Evolutionary conservation across 768 basidiomycete species (phyloP), one percentile per base, ranked within the genome.

Genomic region (Auriscalpium orientale): DNA sequence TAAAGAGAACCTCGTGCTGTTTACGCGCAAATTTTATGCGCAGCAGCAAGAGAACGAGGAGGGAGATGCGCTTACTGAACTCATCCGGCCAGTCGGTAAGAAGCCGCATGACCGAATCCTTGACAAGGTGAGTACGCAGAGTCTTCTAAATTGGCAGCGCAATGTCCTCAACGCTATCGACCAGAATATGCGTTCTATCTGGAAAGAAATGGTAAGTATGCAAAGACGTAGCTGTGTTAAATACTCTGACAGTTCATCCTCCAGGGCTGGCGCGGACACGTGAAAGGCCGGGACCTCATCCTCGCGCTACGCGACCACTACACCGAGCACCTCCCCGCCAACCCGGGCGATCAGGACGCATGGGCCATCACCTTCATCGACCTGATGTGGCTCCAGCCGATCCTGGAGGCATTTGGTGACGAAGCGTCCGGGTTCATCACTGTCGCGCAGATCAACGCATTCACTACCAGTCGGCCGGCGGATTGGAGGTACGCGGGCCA

Each of bases 361-460:
- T 70, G 67, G 67, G 64, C 65, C 9, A 44, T 69, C 8, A 53
- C 58, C 16, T 43, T 43, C 18, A 43, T 68, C 54, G 56, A 53
- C 33, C 51, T 64, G 8, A 59, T 53, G n/a, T 56, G 57, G 16
- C 38, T 65, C 3, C 61, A 60, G 38, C 51, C 59, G 1, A 64
- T 67, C 8, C 54, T 62, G 49, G 70, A 70, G 47, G 68, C 66
- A 5, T 63, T 69, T 45, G 69, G 70, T 55, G 63, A 66, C 38
- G 67, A 71, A 51, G 62, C 62, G 1, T 68, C 66, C 1, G 68
- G 69, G 6, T 70, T 63, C 52, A 63, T 66, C 46, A 65, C 64
- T 1, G 61, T 70, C 34, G 43, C 55, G 13, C 68, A 71, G 49
- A 63, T 68, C 2, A 71, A 71, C 52, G 46, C 44, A 4, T 69